Percentiles rank a stretch among this genome's conserved stretches.
These are phyloP conservation scores for Aegilops speltoides DNA, from an alignment of 176 grass and related monocot genomes.

Conservation along the genomic window DNA sequence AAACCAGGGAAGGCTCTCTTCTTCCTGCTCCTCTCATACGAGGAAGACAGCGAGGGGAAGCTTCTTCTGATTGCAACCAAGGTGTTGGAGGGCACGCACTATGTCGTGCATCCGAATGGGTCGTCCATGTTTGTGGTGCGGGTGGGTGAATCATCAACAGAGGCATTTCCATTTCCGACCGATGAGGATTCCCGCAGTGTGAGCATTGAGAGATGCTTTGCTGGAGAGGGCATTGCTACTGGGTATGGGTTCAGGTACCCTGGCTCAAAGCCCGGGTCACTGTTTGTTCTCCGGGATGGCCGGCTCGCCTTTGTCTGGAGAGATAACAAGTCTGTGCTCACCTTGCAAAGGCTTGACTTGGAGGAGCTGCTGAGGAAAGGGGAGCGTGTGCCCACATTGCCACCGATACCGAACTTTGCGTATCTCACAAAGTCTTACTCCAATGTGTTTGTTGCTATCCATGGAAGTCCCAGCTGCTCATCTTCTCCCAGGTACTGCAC, in stretches of 20 bases:
- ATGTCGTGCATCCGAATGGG: conserved; percentile 84
- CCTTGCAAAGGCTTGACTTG: conserved; percentile 65
- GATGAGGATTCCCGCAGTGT: conserved; percentile 43
- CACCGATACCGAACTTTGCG: conserved; percentile 59
- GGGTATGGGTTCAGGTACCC: conserved; percentile 88
- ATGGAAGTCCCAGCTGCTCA: conserved; percentile 40
- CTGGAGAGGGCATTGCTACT: conserved; percentile 66
- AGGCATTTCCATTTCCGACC: conserved; percentile 70
- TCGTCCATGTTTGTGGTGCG: conserved; percentile 72
- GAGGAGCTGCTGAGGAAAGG: conserved; percentile 60
- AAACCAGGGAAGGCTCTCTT: conserved; percentile 77
- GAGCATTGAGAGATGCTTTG: conserved; percentile 39
- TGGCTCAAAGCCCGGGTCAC: conserved; percentile 76
- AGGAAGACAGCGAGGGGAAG: conserved; percentile 50
- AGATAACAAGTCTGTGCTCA: conserved; percentile 61
- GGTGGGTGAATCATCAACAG: conserved; percentile 42
- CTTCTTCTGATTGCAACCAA: conserved; percentile 74
- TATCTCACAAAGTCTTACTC: conserved; percentile 86
- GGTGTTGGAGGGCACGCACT: conserved; percentile 85
- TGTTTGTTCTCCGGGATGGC: conserved; percentile 69
- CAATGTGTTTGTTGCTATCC: conserved; percentile 67
- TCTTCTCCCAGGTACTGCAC: conserved; percentile 50
- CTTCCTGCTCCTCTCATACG: conserved; percentile 81
- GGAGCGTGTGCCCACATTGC: conserved; percentile 68
- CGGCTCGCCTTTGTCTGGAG: conserved; percentile 86